Percentiles rank a stretch among this genome's conserved stretches.
These are phyloP conservation scores for Colletotrichum musae DNA, from an alignment of 2,329 filamentous ascomycete genomes.

Conservation along the genomic window DNA sequence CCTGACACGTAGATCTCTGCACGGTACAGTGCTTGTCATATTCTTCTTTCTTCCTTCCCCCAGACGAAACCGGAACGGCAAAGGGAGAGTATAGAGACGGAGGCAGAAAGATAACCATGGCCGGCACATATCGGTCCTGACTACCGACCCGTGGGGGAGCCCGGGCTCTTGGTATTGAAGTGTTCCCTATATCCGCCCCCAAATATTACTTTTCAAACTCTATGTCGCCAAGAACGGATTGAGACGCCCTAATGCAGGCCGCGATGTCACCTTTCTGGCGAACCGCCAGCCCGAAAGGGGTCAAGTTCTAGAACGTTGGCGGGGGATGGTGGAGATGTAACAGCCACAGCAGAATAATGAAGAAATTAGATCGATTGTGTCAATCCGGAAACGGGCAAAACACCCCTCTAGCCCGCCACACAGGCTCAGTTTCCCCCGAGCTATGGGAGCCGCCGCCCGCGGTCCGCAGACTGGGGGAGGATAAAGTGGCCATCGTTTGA, in stretches of 20 bases:
- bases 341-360: not conserved
- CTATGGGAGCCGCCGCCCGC: not conserved
- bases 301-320: slow-evolving; percentile 9
- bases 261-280: slow-evolving; percentile 33
- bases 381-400: slow-evolving; percentile 16
- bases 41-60: not conserved
- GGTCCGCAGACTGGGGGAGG: not conserved
- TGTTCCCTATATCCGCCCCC: slow-evolving; percentile 26
- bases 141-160: not conserved
- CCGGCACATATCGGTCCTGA: not conserved
- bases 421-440: not conserved
- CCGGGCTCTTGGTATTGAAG: not conserved
- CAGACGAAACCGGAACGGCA: not conserved
- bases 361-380: slow-evolving; percentile 4
- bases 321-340: not conserved
- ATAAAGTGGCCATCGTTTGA: not conserved
- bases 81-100: not conserved
- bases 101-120: not conserved
- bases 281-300: slow-evolving; percentile 11
- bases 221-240: slow-evolving; percentile 25
- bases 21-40: slow-evolving; percentile 5
- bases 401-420: slow-evolving; percentile 5
- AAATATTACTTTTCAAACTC: slow-evolving; percentile 17
- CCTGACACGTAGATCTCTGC: slow-evolving; percentile 33
- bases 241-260: slow-evolving; percentile 32